A percentile compares a stretch with the other conserved stretches of the same genome.
These are phyloP conservation scores for Scenedesmus sp. DNA, from an alignment of 163 green algal species.

Conservation along the genomic window DNA sequence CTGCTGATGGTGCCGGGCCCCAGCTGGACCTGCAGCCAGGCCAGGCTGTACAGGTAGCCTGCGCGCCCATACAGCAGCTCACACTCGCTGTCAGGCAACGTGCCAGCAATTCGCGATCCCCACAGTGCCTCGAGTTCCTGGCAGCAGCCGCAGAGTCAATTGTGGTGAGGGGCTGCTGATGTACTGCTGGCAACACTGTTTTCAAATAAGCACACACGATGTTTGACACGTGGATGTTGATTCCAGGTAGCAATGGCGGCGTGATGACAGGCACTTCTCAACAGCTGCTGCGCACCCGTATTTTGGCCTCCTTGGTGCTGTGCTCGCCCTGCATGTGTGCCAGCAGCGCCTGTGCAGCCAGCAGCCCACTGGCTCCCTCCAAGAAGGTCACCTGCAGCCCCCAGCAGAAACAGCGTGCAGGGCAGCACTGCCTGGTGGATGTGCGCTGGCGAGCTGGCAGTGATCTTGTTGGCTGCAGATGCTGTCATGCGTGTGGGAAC, in stretches of 20 bases:
- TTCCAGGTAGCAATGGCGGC: neutral
- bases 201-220: neutral
- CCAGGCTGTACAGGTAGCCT: constrained; percentile 59
- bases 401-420: neutral
- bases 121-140: constrained; percentile 37
- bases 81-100: constrained; percentile 44
- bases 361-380: constrained; percentile 54
- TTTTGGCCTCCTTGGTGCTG: neutral
- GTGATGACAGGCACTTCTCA: neutral
- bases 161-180: neutral
- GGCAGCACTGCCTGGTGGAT: too few relatives aligned
- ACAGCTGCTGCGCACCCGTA: neutral
- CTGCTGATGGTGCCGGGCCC: neutral
- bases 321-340: constrained; percentile 14
- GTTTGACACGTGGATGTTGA: too few relatives aligned
- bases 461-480: neutral
- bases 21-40: constrained; percentile 49
- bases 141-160: neutral
- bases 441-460: too few relatives aligned
- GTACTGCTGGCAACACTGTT: neutral
- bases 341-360: constrained; percentile 50
- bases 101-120: neutral
- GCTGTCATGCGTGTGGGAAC: neutral
- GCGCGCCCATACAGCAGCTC: constrained; percentile 63
- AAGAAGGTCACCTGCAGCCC: constrained; percentile 56